Evolutionary conservation across 148 eudicot genomes (phyloP), one percentile per base, ranked within the genome.

Genomic region (Oxyria digyna): DNA sequence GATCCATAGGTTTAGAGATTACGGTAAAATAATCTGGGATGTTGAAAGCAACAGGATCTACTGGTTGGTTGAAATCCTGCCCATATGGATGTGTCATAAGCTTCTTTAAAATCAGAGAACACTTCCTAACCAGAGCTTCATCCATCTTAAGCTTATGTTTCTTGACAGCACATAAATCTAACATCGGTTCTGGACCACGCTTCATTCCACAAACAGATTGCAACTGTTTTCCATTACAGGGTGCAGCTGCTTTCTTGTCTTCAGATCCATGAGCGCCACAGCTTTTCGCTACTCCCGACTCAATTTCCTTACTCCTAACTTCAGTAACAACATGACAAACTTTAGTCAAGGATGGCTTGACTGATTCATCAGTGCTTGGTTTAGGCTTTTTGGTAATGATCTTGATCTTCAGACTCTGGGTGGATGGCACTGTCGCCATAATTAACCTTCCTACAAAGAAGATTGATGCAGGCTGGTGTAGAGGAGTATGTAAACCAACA

Each of bases 1-100:
- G 68, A 35, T 64, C 68, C 68, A 64, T 64, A 15, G 68, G 68
- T 17, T 64, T 33, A 64, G 68, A 33, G 24, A 64, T 64, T 64
- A 38, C 3, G 42, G 68, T 17, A 42, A 64, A 64, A 38, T 64
- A 64, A 64, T 64, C 42, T 64, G 42, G 68, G 13, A 64, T 33
- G 9, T 64, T 37, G 11, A 17, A 35, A 33, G 68, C 68, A 64
- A 64, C 68, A 64, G 67, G 67, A 27, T 62, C 67, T 17, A 62
- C 38, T 27, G 67, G 67, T 21, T 29, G n/a, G 37, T 29, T 62
- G 38, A 62, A 62, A 4, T 2, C 5, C n/a, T 17, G 26, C 6
- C 37, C 67, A 26, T 62, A 33, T 17, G n/a, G 35, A 62, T 62
- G 67, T 27, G 21, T n/a, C 37, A 31, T 62, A 31, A 62, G 37